phyloP scores from a whole-genome alignment of 1,139 yeast species.

The Geotrichum europaeum region DNA sequence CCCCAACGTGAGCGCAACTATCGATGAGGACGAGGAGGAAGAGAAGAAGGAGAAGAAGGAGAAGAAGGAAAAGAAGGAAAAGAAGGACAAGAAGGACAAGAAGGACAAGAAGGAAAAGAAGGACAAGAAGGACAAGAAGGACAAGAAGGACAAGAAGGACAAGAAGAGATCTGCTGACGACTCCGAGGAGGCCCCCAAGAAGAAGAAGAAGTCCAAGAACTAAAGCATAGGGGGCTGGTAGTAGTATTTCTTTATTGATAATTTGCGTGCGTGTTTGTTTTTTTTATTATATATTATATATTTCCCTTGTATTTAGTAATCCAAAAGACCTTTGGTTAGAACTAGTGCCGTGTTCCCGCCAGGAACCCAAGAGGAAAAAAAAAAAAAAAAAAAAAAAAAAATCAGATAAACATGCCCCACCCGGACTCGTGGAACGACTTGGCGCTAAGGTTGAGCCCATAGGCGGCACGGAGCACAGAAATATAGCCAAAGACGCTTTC shows the following conservation, averaged over 20 bases:
- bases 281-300: constrained; percentile 6
- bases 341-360: not conserved
- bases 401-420: constrained; percentile 23
- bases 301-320: not conserved
- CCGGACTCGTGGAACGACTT: constrained; percentile 16
- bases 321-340: not conserved
- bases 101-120: constrained; percentile 34
- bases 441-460: constrained; percentile 10
- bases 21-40: constrained; percentile 39
- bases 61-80: constrained; percentile 31
- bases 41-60: constrained; percentile 14
- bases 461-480: constrained; percentile 14
- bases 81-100: constrained; percentile 35
- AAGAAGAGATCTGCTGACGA: constrained; percentile 38
- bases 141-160: constrained; percentile 47
- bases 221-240: constrained; percentile 16
- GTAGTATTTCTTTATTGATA: constrained; percentile 12
- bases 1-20: constrained; percentile 42
- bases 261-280: constrained; percentile 11
- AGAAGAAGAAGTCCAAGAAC: constrained; percentile 35
- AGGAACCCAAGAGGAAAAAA: not conserved
- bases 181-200: constrained; percentile 28
- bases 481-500: constrained; percentile 18
- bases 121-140: constrained; percentile 37
- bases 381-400: not conserved